These are phyloP conservation scores for Epichloe hybrida DNA, from an alignment of 2,329 filamentous ascomycete genomes.

Conservation along the genomic window DNA sequence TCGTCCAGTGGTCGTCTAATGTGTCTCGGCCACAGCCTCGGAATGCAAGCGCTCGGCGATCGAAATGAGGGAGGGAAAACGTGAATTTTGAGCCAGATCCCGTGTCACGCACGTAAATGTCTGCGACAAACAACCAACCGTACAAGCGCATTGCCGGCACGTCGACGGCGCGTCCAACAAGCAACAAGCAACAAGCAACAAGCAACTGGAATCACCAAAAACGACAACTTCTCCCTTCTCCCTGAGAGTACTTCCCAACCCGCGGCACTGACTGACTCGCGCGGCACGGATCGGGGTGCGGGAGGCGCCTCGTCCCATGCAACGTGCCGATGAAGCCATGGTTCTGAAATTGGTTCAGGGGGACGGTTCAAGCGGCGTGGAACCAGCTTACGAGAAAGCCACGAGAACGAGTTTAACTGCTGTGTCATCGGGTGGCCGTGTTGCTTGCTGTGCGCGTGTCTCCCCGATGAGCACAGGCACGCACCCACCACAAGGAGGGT, in stretches of 20 bases:
- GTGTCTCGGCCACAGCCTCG: neutral
- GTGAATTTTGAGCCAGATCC: neutral
- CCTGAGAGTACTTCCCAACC: neutral
- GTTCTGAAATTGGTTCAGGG: slow-evolving; percentile 5
- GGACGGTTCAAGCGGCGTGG: neutral
- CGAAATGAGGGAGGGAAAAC: neutral
- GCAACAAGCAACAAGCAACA: neutral
- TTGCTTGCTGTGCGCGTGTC: neutral
- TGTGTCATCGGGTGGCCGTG: too few relatives aligned
- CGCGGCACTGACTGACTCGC: slow-evolving; percentile 2
- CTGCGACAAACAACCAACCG: neutral
- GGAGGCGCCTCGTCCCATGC: slow-evolving; percentile 3
- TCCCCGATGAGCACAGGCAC: neutral
- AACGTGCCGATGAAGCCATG: neutral
- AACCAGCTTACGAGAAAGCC: neutral
- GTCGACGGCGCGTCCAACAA: neutral
- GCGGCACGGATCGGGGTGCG: slow-evolving; percentile 7
- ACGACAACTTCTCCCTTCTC: neutral
- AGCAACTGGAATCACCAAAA: neutral
- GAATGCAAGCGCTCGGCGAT: neutral
- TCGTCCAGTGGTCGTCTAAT: neutral
- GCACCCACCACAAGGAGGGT: neutral
- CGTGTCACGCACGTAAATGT: neutral
- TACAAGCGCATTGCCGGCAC: neutral
- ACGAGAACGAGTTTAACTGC: neutral